These are phyloP conservation scores for Solanum megistacrolobum DNA, from an alignment of 257 asterid species.

Conservation along the genomic window DNA sequence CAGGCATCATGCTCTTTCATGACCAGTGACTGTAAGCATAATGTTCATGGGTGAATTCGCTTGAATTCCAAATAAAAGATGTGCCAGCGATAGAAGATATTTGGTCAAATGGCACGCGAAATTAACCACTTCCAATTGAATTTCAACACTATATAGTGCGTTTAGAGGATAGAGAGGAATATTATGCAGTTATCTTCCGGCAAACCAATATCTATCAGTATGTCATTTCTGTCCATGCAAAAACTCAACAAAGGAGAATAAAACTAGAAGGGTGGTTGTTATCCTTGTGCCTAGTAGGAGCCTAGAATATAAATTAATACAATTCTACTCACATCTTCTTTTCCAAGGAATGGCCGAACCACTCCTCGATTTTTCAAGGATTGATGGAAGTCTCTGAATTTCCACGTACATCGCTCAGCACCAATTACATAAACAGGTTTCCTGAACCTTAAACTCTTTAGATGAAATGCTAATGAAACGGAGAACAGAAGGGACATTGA, in stretches of 20 bases:
- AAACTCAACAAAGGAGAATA: background rate
- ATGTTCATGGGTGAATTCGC: background rate
- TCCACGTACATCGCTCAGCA: constrained; percentile 77
- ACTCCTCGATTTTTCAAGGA: constrained; percentile 45
- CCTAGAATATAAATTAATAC: background rate
- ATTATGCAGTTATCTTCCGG: background rate
- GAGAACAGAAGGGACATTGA: background rate
- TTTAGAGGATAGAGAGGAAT: background rate
- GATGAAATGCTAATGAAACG: constrained; percentile 2
- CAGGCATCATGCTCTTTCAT: background rate
- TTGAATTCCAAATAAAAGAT: background rate
- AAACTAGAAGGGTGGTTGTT: background rate
- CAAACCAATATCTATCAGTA: background rate
- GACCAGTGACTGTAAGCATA: background rate
- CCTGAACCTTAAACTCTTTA: constrained; percentile 35
- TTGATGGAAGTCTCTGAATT: constrained; percentile 57
- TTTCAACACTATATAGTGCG: background rate
- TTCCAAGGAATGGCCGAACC: constrained; percentile 62
- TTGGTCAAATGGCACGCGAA: background rate
- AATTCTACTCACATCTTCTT: constrained; percentile 47
- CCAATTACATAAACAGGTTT: constrained; percentile 93
- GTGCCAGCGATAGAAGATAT: background rate
- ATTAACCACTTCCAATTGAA: background rate
- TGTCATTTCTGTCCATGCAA: background rate
- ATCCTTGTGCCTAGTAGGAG: background rate